phyloP scores from a whole-genome alignment of 2,329 filamentous ascomycete species.

The Dactylonectria macrodidyma region DNA sequence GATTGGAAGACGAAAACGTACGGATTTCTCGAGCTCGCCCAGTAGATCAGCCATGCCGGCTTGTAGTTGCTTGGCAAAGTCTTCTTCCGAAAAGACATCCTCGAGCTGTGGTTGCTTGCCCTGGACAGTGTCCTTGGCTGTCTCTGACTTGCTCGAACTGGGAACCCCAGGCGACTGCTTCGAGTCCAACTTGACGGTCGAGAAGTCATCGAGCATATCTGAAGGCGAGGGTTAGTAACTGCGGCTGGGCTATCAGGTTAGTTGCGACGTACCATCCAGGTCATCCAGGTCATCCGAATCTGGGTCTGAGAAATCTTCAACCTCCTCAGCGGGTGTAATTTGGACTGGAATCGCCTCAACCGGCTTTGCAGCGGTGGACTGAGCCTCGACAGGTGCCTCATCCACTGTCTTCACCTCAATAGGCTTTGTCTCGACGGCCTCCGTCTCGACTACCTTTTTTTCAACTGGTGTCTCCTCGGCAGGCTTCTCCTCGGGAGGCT shows the following conservation, averaged over 20 bases:
- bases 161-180: constrained; percentile 45
- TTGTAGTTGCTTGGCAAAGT: constrained; percentile 89
- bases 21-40: constrained; percentile 76
- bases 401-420: neutral
- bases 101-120: constrained; percentile 43
- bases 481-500: neutral
- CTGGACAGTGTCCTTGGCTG: constrained; percentile 53
- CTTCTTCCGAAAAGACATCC: constrained; percentile 75
- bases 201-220: constrained; percentile 97
- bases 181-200: constrained; percentile 68
- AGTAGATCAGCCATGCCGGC: constrained; percentile 90
- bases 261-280: constrained; percentile 76
- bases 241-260: neutral
- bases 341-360: constrained; percentile 8
- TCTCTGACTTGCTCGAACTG: constrained; percentile 49
- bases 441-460: neutral
- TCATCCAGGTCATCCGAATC: constrained; percentile 95
- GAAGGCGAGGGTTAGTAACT: neutral
- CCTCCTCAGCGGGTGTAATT: constrained; percentile 31
- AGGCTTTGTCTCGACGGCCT: neutral
- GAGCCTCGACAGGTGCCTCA: neutral
- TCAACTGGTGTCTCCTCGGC: constrained; percentile 12
- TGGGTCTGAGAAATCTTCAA: constrained; percentile 82
- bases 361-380: neutral
- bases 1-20: constrained; percentile 51